Conservation (phyloP, 441 rosid genomes). For the Mallotus repandus region DNA sequence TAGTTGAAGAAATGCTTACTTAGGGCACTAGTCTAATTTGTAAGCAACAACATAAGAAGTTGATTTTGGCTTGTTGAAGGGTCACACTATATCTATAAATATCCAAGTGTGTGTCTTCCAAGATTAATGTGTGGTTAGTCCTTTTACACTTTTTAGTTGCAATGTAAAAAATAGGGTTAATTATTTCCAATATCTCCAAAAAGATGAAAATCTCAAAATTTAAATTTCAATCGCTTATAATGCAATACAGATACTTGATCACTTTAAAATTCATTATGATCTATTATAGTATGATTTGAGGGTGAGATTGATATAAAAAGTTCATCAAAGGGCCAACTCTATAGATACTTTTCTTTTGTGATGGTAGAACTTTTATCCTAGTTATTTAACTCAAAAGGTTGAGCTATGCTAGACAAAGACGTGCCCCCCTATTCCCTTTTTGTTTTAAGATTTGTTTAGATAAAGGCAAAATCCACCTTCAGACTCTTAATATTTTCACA, state of each 20-base stretch:
- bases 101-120: conserved; percentile 5
- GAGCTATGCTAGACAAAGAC: not conserved
- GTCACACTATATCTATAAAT: conserved; percentile 1
- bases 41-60: not conserved
- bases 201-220: no score
- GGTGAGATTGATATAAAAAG: no score
- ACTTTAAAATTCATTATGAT: no score
- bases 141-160: not conserved
- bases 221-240: no score
- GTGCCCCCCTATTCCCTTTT: not conserved
- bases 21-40: not conserved
- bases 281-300: no score
- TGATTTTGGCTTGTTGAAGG: conserved; percentile 1
- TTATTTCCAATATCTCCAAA: no score
- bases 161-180: not conserved
- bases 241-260: no score
- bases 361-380: not conserved
- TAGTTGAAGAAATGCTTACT: not conserved
- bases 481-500: no score
- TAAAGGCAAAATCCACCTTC: not conserved
- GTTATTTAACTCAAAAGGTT: not conserved
- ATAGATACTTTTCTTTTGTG: not conserved
- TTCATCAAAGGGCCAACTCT: no score
- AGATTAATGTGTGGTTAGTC: not conserved
- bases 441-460: not conserved